These are phyloP conservation scores for Apiospora marii DNA, from an alignment of 2,329 filamentous ascomycete genomes.

Conservation along the genomic window DNA sequence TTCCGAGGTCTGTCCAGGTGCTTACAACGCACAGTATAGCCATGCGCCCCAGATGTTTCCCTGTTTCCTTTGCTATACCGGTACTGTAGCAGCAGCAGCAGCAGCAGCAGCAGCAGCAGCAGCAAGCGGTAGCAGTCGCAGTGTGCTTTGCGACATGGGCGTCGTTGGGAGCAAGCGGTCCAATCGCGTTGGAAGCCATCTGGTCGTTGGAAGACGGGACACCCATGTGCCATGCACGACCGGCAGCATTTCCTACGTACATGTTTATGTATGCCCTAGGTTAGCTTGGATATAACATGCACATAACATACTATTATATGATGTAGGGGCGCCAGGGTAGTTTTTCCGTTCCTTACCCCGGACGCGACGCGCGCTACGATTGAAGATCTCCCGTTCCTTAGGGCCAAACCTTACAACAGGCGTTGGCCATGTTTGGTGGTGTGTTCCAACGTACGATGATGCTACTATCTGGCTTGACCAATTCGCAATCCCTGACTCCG, in stretches of 20 bases:
- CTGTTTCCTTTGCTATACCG: neutral
- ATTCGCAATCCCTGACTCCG: constrained; percentile 1
- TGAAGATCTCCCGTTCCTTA: constrained; percentile 18
- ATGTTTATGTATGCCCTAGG: neutral
- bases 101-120: neutral
- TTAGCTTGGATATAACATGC: neutral
- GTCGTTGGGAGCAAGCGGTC: neutral
- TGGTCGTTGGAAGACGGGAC: neutral
- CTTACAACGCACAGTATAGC: neutral
- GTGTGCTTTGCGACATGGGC: constrained; percentile 9
- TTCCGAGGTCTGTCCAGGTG: neutral
- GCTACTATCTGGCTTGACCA: neutral
- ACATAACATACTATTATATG: neutral
- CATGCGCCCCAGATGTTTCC: neutral
- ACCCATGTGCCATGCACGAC: neutral
- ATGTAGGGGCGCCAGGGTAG: neutral
- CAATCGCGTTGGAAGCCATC: neutral
- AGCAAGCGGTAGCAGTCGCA: neutral
- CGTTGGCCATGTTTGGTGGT: neutral
- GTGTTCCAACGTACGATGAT: constrained; percentile 16
- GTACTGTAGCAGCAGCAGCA: neutral
- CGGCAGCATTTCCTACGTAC: neutral
- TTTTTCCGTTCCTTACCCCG: constrained; percentile 19
- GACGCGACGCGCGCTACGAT: constrained; percentile 2
- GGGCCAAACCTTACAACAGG: constrained; percentile 4